phyloP scores from a whole-genome alignment of 768 basidiomycete genomes.

The Strobilomyces confusus region DNA sequence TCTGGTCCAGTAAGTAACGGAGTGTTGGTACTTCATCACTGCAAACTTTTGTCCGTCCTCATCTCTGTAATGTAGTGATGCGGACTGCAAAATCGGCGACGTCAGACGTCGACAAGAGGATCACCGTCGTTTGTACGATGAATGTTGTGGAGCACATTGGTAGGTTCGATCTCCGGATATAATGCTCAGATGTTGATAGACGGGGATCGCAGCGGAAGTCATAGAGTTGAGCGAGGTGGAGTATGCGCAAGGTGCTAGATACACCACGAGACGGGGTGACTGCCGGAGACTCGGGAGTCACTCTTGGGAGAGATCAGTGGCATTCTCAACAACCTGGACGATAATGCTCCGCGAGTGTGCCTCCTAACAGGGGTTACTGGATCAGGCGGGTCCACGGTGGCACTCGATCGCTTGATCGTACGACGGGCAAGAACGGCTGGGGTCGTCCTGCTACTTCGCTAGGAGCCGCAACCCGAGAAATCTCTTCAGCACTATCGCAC shows the following conservation, averaged over 20 bases:
- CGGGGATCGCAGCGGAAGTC: neutral
- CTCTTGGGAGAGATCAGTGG: neutral
- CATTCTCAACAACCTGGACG: no score
- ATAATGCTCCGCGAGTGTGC: conserved; percentile 7
- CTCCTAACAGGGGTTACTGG: no score
- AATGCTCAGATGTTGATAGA: neutral
- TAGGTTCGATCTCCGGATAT: neutral
- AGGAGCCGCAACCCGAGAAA: conserved; percentile 3
- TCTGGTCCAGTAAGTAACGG: neutral
- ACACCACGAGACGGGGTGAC: neutral
- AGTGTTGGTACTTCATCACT: neutral
- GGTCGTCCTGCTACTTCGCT: no score
- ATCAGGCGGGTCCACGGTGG: no score
- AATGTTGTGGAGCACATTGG: neutral
- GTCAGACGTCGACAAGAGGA: neutral
- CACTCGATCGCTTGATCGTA: no score
- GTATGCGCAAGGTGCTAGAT: neutral
- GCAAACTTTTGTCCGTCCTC: neutral
- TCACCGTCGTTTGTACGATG: neutral
- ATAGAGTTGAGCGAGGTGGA: no score
- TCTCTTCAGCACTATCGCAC: no score
- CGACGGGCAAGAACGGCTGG: no score
- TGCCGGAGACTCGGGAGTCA: neutral
- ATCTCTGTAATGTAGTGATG: neutral
- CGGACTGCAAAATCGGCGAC: neutral